Evolutionary conservation across 2,329 filamentous ascomycete genomes (phyloP).

Genomic region (Colletotrichum endophyticum): DNA sequence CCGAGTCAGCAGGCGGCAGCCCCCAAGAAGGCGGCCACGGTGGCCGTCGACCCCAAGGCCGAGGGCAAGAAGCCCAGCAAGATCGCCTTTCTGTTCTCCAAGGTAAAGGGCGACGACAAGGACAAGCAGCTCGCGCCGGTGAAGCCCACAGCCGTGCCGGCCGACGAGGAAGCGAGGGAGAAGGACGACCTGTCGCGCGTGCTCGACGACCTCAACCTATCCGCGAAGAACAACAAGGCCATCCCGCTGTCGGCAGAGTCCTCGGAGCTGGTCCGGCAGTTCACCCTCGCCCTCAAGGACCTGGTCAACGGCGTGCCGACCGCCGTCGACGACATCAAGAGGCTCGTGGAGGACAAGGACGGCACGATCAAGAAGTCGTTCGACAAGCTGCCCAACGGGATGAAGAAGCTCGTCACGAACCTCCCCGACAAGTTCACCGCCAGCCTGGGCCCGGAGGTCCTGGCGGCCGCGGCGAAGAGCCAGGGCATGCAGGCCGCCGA

Average conservation of each 20-base stretch:
- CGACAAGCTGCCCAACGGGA: constrained; percentile 74
- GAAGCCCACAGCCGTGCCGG: constrained; percentile 41
- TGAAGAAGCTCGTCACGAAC: constrained; percentile 86
- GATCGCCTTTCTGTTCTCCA: constrained; percentile 38
- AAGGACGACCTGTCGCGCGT: constrained; percentile 78
- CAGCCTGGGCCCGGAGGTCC: constrained; percentile 78
- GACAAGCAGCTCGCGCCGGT: constrained; percentile 34
- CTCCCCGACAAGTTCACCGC: constrained; percentile 83
- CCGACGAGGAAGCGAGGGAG: constrained; percentile 52
- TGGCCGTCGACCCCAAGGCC: constrained; percentile 30
- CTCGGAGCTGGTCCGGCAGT: constrained; percentile 79
- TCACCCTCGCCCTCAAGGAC: constrained; percentile 91
- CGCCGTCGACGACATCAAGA: constrained; percentile 85
- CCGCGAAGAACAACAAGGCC: constrained; percentile 83
- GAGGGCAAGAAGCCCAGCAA: constrained; percentile 35
- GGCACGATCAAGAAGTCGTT: constrained; percentile 64
- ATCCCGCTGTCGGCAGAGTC: constrained; percentile 87
- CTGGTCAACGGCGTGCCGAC: constrained; percentile 91
- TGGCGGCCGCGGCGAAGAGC: constrained; percentile 80
- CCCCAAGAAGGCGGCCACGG: constrained; percentile 25
- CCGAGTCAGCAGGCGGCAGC: constrained; percentile 18
- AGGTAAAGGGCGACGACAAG: constrained; percentile 39
- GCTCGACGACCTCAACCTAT: constrained; percentile 83
- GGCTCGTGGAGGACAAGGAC: constrained; percentile 65
- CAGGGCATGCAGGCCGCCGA: constrained; percentile 66